phyloP scores from a whole-genome alignment of 2,329 filamentous ascomycete genomes.

The Paecilomyces variotii region DNA sequence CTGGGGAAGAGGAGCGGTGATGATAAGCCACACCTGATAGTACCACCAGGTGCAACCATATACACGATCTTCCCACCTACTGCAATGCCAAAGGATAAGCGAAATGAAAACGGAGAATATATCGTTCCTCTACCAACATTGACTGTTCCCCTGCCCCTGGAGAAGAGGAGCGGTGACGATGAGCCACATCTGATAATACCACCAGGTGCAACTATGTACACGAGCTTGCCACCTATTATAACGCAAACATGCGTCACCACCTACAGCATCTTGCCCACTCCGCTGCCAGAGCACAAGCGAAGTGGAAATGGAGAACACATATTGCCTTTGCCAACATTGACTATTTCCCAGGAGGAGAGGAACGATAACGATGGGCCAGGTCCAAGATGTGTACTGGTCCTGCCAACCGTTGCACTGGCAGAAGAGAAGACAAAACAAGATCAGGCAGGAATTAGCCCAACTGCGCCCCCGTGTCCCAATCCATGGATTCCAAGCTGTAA shows the following conservation, averaged over 20 bases:
- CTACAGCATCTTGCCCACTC: background rate
- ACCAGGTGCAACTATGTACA: no score
- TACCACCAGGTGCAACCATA: no score
- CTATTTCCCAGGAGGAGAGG: background rate
- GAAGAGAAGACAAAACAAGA: background rate
- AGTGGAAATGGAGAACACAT: background rate
- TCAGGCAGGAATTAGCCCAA: background rate
- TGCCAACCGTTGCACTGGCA: background rate
- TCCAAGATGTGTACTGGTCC: no score
- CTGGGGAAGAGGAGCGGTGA: no score
- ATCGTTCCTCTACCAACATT: background rate
- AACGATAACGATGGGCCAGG: background rate
- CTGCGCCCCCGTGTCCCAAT: background rate
- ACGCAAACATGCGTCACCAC: background rate
- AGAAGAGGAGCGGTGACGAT: background rate
- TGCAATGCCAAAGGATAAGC: no score
- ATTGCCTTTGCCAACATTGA: background rate
- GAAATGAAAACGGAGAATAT: no score
- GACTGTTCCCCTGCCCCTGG: background rate
- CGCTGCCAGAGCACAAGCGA: background rate
- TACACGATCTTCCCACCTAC: no score
- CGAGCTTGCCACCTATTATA: no score
- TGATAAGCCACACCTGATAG: no score
- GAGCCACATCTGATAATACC: background rate
- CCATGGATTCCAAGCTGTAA: no score